Conservation (phyloP, 768 basidiomycete species). For the Phylloporus sp. region DNA sequence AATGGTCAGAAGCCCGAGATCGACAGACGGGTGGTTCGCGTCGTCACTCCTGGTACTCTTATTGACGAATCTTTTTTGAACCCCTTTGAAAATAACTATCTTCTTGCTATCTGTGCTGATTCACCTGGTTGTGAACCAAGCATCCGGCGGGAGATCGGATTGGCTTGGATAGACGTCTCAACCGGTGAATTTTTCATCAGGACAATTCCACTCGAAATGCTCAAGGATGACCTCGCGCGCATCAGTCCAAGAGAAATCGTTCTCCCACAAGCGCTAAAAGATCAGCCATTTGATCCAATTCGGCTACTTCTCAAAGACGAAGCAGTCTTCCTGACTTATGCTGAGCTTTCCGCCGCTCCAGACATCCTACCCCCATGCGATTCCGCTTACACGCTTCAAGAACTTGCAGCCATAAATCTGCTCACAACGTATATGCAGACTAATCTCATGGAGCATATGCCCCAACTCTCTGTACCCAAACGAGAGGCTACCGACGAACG, state of each 20-base stretch:
- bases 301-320: slow-evolving; percentile 50
- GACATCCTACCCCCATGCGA: slow-evolving; percentile 1
- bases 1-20: slow-evolving; percentile 56
- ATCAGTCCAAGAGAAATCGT: slow-evolving; percentile 83
- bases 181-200: slow-evolving; percentile 92
- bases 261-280: slow-evolving; percentile 43
- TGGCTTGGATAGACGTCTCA: slow-evolving; percentile 94
- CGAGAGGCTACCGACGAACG: slow-evolving; percentile 51
- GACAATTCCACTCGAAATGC: slow-evolving; percentile 42
- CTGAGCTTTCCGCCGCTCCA: slow-evolving; percentile 9
- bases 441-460: slow-evolving; percentile 78
- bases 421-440: slow-evolving; percentile 61
- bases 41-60: slow-evolving; percentile 91
- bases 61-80: slow-evolving; percentile 89
- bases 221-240: slow-evolving; percentile 80
- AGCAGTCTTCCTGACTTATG: slow-evolving; percentile 51
- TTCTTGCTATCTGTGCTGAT: slow-evolving; percentile 57
- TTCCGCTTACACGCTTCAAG: slow-evolving; percentile 31
- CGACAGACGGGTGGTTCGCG: slow-evolving; percentile 77
- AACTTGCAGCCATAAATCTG: slow-evolving; percentile 55
- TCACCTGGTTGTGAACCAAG: not conserved
- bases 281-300: slow-evolving; percentile 42
- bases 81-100: slow-evolving; percentile 84
- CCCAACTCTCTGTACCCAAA: slow-evolving; percentile 52
- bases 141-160: slow-evolving; percentile 40